Base-by-base conservation (phyloP, 768 basidiomycete species). In the Boletus reticuloceps region DNA sequence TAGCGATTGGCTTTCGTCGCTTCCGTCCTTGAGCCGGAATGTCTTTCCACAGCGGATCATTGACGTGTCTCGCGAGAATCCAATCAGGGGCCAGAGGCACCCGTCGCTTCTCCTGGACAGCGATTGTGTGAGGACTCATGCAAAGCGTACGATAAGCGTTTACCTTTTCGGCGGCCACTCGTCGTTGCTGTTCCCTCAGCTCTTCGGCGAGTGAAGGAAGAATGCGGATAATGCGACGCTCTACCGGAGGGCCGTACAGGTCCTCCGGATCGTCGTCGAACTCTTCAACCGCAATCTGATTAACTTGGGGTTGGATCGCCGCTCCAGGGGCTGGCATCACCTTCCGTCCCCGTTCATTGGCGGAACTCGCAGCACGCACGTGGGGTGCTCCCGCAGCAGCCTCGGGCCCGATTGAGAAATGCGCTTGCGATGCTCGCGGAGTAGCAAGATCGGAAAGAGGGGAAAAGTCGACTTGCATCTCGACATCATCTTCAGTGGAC, bases 211-310 rank as follows among this genome's bases (percentile, higher is more conserved):
- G 38, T 1, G 64, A 56, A 43, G 67, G 67, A 34, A 67, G 62
- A 14, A 69, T 62, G 11, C 67, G 67, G 50, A 69, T 51, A 9
- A 69, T 50, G 10, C 53, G 62, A 31, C 60, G 67, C 25, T 66
- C 62, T 17, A 66, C 63, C 2, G 63, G 67, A 29, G 67, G 67
- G 19, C 67, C 67, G 14, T 68, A 68, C 47, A 68, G 44, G 49
- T 68, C 67, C 25, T 68, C 67, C 13, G 62, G 54, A 36, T 69
- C 64, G 40, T 68, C 63, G 11, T 60, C 47, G 17, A 31, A 43
- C n/a, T 50, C 58, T 25, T 48, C 22, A 20, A 20, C 43, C 42
- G 31, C 40, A 2, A 41, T 51, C 16, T 58, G 46, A 11, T 19
- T 36, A 3, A 27, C 56, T 34, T 12, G 56, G 16, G 51, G 37